phyloP scores from a whole-genome alignment of 768 basidiomycete genomes.

The Hebeloma cylindrosporum region DNA sequence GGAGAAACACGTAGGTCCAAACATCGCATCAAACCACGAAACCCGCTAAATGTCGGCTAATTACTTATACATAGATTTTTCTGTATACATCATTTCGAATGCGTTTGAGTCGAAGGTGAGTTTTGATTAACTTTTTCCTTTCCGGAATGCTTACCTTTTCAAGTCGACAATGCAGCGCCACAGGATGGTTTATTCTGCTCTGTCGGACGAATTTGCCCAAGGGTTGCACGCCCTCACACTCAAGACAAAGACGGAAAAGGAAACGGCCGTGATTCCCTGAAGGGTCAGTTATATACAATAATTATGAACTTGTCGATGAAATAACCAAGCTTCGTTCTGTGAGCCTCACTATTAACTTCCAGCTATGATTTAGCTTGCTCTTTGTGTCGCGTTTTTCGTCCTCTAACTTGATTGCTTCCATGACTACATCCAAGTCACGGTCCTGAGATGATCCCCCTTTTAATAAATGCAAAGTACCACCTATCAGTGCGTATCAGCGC shows the following conservation, averaged over 20 bases:
- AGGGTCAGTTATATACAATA: not conserved
- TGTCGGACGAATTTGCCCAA: slow-evolving; percentile 66
- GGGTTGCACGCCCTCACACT: slow-evolving; percentile 80
- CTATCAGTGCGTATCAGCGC: slow-evolving; percentile 10
- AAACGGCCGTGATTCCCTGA: slow-evolving; percentile 23
- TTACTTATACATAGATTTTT: slow-evolving; percentile 54
- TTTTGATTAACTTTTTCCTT: slow-evolving; percentile 10
- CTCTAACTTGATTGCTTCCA: slow-evolving; percentile 19
- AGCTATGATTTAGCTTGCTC: too few relatives aligned
- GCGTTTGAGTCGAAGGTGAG: slow-evolving; percentile 72
- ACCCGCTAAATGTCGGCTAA: not conserved
- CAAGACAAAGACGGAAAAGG: slow-evolving; percentile 69
- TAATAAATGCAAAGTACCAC: slow-evolving; percentile 5
- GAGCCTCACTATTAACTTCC: too few relatives aligned
- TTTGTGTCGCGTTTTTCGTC: too few relatives aligned
- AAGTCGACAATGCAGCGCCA: slow-evolving; percentile 81
- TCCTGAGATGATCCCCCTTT: slow-evolving; percentile 9
- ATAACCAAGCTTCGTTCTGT: slow-evolving; percentile 5
- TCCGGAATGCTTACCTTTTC: slow-evolving; percentile 10
- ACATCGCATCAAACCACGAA: slow-evolving; percentile 9
- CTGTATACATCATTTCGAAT: slow-evolving; percentile 70
- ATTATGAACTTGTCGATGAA: not conserved
- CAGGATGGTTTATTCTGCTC: slow-evolving; percentile 70
- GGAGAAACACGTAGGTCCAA: slow-evolving; percentile 77
- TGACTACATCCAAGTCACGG: slow-evolving; percentile 17